Base-by-base conservation (phyloP, 2,329 filamentous ascomycete genomes). In the Fusarium sp. region DNA sequence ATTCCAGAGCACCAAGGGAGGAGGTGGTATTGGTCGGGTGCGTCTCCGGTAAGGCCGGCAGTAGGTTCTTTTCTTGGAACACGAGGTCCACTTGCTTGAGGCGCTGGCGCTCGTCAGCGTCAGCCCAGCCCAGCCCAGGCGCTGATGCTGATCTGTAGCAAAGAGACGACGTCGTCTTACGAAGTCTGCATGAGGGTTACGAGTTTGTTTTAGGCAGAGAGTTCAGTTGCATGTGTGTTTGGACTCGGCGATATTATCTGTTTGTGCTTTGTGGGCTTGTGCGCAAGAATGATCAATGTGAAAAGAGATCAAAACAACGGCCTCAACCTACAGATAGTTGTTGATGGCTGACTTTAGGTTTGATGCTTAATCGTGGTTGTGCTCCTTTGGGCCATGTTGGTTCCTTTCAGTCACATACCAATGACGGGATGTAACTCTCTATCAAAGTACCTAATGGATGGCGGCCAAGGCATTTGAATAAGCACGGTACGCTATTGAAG, bases 51-150 rank as follows among this genome's bases (percentile, higher is more conserved):
- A 63, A 35, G 46, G 40, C 61, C 57, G 61, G 57, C 47, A 9
- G 28, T 36, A n/a, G 19, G 28, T 56, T 66, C 62, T 63, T 63
- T 59, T 65, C 53, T 51, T 65, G 58, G 62, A 59, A 65, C 58
- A 63, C 45, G 56, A 55, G 50, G 28, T 50, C 59, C 60, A 64
- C 60, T 40, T 28, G 41, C 28, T 48, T 45, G 43, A 39, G 40
- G 46, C 45, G 45, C 41, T 19, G n/a, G 53, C 45, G 45, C 41
- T 19, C 12, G 53, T 51, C 47, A 65, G 48, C 61, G 53, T 54
- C 62, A 65, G 62, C 47, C 50, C 38, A 56, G 57, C 24, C 8
- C 29, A 31, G 10, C 12, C 29, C 12, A 41, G 19, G 26, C 9
- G 6, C 9, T 28, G 26, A 7, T 10, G 61, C 61, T 58, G 61